Conservation (phyloP, 768 basidiomycete species). For the Collybiopsis confluens region DNA sequence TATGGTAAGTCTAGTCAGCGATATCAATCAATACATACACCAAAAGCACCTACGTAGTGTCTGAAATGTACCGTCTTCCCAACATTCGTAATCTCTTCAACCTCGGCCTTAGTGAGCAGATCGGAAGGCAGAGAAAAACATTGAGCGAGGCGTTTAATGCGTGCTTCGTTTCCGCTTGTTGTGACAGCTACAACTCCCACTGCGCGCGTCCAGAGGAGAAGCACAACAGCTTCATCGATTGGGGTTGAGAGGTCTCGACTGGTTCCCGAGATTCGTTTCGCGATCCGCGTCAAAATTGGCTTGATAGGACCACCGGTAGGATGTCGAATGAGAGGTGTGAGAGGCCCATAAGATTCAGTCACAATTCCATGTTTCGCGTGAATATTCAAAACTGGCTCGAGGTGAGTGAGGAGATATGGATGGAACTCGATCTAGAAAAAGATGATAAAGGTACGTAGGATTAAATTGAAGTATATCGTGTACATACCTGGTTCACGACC, state of each 20-base stretch:
- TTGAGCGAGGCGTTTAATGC: slow-evolving; percentile 26
- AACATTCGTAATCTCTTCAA: slow-evolving; percentile 30
- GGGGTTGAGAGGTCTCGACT: neutral
- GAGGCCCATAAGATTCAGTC: slow-evolving; percentile 32
- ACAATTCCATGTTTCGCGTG: slow-evolving; percentile 33
- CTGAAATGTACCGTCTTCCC: slow-evolving; percentile 32
- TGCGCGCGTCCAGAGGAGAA: slow-evolving; percentile 30
- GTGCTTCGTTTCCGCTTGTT: slow-evolving; percentile 25
- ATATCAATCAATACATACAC: neutral
- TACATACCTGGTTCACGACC: slow-evolving; percentile 46
- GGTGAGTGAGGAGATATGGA: slow-evolving; percentile 29
- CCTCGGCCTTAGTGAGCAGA: slow-evolving; percentile 23
- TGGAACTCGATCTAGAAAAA: slow-evolving; percentile 30
- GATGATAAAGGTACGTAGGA: neutral
- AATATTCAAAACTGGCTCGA: slow-evolving; percentile 28
- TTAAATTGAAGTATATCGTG: neutral
- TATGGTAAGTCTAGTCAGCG: slow-evolving; percentile 6
- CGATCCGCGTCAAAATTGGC: slow-evolving; percentile 31
- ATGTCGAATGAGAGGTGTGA: slow-evolving; percentile 31
- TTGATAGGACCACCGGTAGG: slow-evolving; percentile 23
- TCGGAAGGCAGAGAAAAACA: slow-evolving; percentile 22
- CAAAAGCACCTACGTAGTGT: slow-evolving; percentile 23
- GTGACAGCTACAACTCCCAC: slow-evolving; percentile 29
- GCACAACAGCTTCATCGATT: slow-evolving; percentile 14
- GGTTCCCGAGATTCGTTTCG: slow-evolving; percentile 16